Evolutionary conservation across 441 rosid genomes (phyloP).

Genomic region (Populus hybrid): DNA sequence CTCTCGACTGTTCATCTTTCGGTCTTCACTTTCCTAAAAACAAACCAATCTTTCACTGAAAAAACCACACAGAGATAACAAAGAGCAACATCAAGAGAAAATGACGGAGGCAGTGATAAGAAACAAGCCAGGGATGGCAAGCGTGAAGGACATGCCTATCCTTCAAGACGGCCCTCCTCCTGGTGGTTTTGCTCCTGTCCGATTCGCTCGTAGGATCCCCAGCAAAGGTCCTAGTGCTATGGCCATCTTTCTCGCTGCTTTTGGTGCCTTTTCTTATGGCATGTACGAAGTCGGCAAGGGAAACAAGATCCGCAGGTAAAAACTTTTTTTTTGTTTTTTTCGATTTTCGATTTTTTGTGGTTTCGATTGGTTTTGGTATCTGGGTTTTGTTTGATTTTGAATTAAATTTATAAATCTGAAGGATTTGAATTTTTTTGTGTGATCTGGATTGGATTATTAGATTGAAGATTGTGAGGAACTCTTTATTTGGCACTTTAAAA

Average conservation of each 20-base stretch:
- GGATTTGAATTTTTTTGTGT: neutral
- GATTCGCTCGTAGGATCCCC: constrained; percentile 93
- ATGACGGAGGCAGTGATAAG: constrained; percentile 97
- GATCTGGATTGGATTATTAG: neutral
- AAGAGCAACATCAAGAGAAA: constrained; percentile 6
- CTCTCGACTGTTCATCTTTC: neutral
- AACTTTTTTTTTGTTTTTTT: neutral
- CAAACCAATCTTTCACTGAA: neutral
- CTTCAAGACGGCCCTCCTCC: constrained; percentile 98
- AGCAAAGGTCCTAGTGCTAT: constrained; percentile 86
- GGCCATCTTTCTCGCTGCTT: constrained; percentile 76
- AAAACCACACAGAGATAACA: neutral
- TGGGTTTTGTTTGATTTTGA: neutral
- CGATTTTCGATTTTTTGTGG: neutral
- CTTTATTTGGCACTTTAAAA: neutral
- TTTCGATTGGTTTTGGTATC: neutral
- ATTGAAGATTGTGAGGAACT: neutral
- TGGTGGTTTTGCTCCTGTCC: constrained; percentile 86
- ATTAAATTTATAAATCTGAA: neutral
- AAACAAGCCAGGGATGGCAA: constrained; percentile 96
- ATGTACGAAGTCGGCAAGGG: constrained; percentile 97
- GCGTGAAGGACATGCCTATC: constrained; percentile 95
- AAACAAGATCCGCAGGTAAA: constrained; percentile 81
- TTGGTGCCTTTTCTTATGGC: constrained; percentile 87
- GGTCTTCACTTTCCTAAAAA: neutral